Evolutionary conservation across 2,329 filamentous ascomycete genomes (phyloP).

Genomic region (Dothistroma septosporum): DNA sequence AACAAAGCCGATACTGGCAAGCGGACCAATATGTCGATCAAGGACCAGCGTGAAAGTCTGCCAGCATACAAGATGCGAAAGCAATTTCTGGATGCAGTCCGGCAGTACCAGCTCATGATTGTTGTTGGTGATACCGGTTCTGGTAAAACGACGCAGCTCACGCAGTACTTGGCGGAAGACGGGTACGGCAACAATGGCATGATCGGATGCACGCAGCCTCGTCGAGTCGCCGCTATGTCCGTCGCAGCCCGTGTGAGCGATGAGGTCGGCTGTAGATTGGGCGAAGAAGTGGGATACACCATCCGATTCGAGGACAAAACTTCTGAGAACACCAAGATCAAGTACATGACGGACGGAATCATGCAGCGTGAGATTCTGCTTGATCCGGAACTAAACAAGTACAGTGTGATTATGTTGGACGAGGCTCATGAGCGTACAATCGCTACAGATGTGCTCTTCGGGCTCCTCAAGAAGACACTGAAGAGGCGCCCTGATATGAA

Average conservation of each 20-base stretch:
- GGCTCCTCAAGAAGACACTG: slow-evolving; percentile 86
- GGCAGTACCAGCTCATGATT: slow-evolving; percentile 84
- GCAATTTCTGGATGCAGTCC: slow-evolving; percentile 81
- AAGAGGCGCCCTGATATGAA: slow-evolving; percentile 83
- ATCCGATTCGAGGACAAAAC: slow-evolving; percentile 97
- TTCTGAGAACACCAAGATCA: slow-evolving; percentile 82
- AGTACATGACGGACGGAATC: slow-evolving; percentile 99
- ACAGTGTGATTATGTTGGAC: slow-evolving; percentile 96
- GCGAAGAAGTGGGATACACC: slow-evolving; percentile 91
- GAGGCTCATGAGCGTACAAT: slow-evolving; percentile 98
- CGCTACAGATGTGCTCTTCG: slow-evolving; percentile 91
- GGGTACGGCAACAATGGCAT: slow-evolving; percentile 84
- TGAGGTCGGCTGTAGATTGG: slow-evolving; percentile 86
- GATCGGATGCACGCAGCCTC: slow-evolving; percentile 93
- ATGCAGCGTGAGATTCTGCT: slow-evolving; percentile 90
- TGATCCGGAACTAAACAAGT: slow-evolving; percentile 81
- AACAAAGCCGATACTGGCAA: slow-evolving; percentile 80
- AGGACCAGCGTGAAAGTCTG: slow-evolving; percentile 84
- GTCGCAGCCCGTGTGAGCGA: slow-evolving; percentile 95
- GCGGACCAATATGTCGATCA: slow-evolving; percentile 85
- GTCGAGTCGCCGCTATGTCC: slow-evolving; percentile 95
- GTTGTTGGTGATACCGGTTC: slow-evolving; percentile 97
- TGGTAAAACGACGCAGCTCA: slow-evolving; percentile 94
- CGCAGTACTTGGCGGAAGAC: slow-evolving; percentile 89
- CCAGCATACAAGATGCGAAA: slow-evolving; percentile 86